phyloP scores from a whole-genome alignment of 169 alveolate genomes.

The Eimeria acervulina region DNA sequence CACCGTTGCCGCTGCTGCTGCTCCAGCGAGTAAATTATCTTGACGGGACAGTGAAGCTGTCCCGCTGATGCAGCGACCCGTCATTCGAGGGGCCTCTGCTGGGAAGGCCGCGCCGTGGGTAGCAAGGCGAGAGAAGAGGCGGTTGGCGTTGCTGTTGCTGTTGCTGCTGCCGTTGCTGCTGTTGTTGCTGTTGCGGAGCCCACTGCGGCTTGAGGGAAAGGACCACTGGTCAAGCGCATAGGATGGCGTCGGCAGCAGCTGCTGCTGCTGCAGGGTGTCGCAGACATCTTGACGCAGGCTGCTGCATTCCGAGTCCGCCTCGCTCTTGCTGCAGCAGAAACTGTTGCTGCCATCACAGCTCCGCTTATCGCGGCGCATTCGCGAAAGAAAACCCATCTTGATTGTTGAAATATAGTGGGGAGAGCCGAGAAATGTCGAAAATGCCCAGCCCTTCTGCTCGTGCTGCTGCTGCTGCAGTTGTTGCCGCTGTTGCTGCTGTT shows the following conservation, averaged over 20 bases:
- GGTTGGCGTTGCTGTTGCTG: conserved; percentile 39
- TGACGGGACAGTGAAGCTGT: conserved; percentile 13
- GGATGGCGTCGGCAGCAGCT: conserved; percentile 58
- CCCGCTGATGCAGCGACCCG: conserved; percentile 65
- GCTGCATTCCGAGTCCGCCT: conserved; percentile 73
- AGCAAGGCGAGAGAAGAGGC: conserved; percentile 58
- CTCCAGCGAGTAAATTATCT: background rate
- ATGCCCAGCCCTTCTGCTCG: too few species aligned
- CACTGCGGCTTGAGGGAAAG: conserved; percentile 72
- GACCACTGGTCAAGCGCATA: conserved; percentile 72
- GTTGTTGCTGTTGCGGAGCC: conserved; percentile 49
- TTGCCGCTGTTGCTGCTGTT: conserved; percentile 1
- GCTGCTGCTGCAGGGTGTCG: conserved; percentile 67
- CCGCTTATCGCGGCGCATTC: conserved; percentile 70
- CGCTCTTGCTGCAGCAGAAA: conserved; percentile 74
- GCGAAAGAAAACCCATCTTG: conserved; percentile 55
- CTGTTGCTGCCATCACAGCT: conserved; percentile 70
- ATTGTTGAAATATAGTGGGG: background rate
- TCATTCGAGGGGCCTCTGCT: conserved; percentile 35
- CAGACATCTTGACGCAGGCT: conserved; percentile 71
- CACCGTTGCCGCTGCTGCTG: conserved; percentile 30
- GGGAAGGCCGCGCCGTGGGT: conserved; percentile 76
- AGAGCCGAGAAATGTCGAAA: background rate
- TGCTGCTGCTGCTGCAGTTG: background rate
- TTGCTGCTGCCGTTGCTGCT: conserved; percentile 12